Percentiles rank a stretch among this genome's conserved stretches.
Evolutionary conservation across 202 grass and related monocot species (phyloP).

Genomic region (Zizania palustris): DNA sequence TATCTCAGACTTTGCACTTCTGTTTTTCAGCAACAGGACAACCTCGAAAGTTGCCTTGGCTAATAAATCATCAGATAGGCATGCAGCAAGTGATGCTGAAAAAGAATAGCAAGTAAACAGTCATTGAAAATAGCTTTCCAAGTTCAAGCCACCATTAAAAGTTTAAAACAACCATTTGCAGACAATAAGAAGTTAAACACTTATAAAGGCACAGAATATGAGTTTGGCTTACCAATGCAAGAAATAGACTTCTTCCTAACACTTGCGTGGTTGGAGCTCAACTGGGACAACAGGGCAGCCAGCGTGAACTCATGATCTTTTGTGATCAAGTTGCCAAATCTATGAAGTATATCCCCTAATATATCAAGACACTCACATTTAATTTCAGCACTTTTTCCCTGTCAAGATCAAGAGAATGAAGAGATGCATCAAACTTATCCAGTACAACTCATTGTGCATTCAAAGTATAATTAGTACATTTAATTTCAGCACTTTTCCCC

Average conservation of each 20-base stretch:
- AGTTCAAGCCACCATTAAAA: neutral
- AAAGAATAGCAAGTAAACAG: slow-evolving; percentile 18
- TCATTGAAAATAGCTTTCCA: neutral
- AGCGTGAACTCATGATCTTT: slow-evolving; percentile 88
- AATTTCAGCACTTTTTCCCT: slow-evolving; percentile 88
- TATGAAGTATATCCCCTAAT: slow-evolving; percentile 88
- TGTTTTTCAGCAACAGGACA: slow-evolving; percentile 77
- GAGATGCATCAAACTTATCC: neutral
- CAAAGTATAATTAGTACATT: too few relatives aligned
- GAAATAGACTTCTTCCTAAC: slow-evolving; percentile 92
- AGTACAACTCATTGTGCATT: neutral
- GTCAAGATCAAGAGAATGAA: too few relatives aligned
- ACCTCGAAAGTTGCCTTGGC: slow-evolving; percentile 81
- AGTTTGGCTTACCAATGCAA: slow-evolving; percentile 74
- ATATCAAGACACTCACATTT: slow-evolving; percentile 95
- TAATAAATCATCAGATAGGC: slow-evolving; percentile 90
- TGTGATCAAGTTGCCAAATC: slow-evolving; percentile 81
- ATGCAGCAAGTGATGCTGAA: slow-evolving; percentile 88
- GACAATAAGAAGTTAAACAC: slow-evolving; percentile 6
- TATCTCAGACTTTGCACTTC: slow-evolving; percentile 75
- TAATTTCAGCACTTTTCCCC: slow-evolving; percentile 82
- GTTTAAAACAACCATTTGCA: slow-evolving; percentile 25
- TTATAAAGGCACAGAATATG: neutral
- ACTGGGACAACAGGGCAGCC: slow-evolving; percentile 68
- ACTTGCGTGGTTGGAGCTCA: slow-evolving; percentile 84